Evolutionary conservation across 495 filamentous ascomycete species (phyloP), one percentile per base, ranked within the genome.

Genomic region (Neurospora sp.): DNA sequence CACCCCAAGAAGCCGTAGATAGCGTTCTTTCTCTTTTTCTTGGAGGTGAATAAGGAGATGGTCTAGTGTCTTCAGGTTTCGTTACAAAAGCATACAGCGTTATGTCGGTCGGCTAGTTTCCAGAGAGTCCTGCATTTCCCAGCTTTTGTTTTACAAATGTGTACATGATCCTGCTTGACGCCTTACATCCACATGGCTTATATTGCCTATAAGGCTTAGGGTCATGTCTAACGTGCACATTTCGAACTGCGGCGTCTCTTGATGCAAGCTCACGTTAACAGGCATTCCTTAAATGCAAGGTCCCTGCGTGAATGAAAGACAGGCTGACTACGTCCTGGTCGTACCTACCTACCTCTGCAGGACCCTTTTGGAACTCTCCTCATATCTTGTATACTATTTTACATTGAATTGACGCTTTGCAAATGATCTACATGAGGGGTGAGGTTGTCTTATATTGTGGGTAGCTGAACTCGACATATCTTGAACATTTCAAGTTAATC

Each of bases 351-450:
- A 45, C 6, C n/a, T 45, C n/a, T 69, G 62, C 42, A 34, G 5
- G 9, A 36, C 69, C 37, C 37, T 74, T 73, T 31, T 69, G 40
- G 74, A 73, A 69, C 21, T 48, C 42, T 54, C 31, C 37, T 69
- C 42, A 69, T 21, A 69, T 71, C 39, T 39, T 37, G 62, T 69
- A 69, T n/a, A 45, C 19, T 19, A 43, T 43, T 19, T 19, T 7
- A 43, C n/a, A 19, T 45, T 45, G 42, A 17, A 15, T 40, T 40
- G 42, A 45, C 42, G 19, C 19, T 11, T 54, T 59, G 24, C 5
- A 13, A 7, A 59, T 24, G 21, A 28, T 11, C 3, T 15, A 28
- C 48, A 59, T 13, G 24, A 15, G 13, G 24, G 48, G 2, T 15
- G 11, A 59, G 48, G 48, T 28, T 28, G 48, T 31, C 24, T 17